Percentiles rank a stretch among this genome's conserved stretches.
Evolutionary conservation across 345 rosid species (phyloP).

Genomic region (Aurinia saxatilis): DNA sequence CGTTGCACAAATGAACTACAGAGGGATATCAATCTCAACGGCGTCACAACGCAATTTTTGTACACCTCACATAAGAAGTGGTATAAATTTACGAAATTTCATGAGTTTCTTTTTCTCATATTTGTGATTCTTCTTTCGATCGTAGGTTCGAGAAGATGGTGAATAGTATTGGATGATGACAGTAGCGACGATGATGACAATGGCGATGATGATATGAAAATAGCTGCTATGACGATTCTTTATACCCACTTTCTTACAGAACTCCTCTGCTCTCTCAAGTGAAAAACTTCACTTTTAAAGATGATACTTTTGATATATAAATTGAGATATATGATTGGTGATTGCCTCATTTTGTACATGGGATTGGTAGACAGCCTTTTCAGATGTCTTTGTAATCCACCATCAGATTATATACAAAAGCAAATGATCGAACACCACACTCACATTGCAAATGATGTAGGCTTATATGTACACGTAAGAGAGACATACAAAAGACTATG

Average conservation of each 20-base stretch:
- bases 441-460: conserved; percentile 1
- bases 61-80: too few species aligned
- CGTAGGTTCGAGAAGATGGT: too few species aligned
- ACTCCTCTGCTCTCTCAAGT: conserved; percentile 89
- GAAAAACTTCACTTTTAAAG: not conserved
- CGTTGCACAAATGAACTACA: too few species aligned
- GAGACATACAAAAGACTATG: too few species aligned
- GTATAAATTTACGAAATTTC: too few species aligned
- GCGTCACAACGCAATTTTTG: too few species aligned
- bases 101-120: too few species aligned
- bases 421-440: conserved; percentile 39
- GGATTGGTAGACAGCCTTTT: conserved; percentile 90
- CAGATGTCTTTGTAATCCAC: conserved; percentile 95
- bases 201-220: too few species aligned
- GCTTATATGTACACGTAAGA: too few species aligned
- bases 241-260: conserved; percentile 58
- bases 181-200: conserved; percentile 60
- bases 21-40: too few species aligned
- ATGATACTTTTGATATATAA: not conserved
- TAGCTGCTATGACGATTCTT: conserved; percentile 64
- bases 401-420: conserved; percentile 77
- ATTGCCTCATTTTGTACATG: conserved; percentile 33
- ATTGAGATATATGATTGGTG: not conserved
- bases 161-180: too few species aligned
- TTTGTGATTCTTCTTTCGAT: too few species aligned